phyloP scores from a whole-genome alignment of 371 early-diverging fungal species.

The Catenaria anguillulae region DNA sequence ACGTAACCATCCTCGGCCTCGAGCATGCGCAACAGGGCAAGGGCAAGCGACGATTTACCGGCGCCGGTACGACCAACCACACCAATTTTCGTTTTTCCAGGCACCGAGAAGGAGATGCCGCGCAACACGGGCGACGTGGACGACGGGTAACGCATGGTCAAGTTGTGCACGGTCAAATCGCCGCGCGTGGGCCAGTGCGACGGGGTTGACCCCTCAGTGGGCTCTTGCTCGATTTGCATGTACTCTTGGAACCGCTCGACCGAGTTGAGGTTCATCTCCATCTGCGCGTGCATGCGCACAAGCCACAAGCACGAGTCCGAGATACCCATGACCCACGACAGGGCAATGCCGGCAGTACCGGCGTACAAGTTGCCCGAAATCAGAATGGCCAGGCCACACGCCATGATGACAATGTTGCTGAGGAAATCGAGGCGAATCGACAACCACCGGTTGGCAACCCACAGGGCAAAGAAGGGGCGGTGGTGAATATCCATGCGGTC shows the following conservation, averaged over 20 bases:
- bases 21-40: slow-evolving; percentile 40
- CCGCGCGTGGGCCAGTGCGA: not conserved
- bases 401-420: slow-evolving; percentile 33
- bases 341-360: not conserved
- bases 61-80: slow-evolving; percentile 58
- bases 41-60: slow-evolving; percentile 61
- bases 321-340: not conserved
- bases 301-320: not conserved
- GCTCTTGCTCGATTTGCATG: not conserved
- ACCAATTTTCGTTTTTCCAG: slow-evolving; percentile 30
- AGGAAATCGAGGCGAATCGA: slow-evolving; percentile 33
- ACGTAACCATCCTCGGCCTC: slow-evolving; percentile 18
- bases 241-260: not conserved
- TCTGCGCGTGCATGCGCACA: not conserved
- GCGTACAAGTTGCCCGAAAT: slow-evolving; percentile 32
- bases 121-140: slow-evolving; percentile 28
- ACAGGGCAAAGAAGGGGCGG: slow-evolving; percentile 24
- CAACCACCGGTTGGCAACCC: slow-evolving; percentile 28
- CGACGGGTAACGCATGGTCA: not conserved
- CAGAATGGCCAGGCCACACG: slow-evolving; percentile 40
- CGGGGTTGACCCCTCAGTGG: not conserved
- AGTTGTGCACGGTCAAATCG: not conserved
- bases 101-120: slow-evolving; percentile 38
- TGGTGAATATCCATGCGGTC: slow-evolving; percentile 22
- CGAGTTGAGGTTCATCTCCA: slow-evolving; percentile 1